These are phyloP conservation scores for Mycosphaerella sp. DNA, from an alignment of 2,329 filamentous ascomycete species.

Conservation along the genomic window DNA sequence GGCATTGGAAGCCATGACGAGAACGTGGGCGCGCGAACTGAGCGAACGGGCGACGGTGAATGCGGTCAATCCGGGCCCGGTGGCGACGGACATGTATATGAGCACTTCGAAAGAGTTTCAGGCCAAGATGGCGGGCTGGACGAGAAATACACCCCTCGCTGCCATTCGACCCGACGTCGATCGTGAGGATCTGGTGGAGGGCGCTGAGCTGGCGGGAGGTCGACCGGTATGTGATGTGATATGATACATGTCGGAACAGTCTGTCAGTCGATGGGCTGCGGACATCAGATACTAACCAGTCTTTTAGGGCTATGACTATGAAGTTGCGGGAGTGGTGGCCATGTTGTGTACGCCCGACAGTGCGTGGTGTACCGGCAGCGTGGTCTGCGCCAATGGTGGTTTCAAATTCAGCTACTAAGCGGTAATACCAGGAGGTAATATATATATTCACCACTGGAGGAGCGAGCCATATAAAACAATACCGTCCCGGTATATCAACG, in stretches of 20 bases:
- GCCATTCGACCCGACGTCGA: constrained; percentile 56
- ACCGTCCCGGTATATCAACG: too few species aligned
- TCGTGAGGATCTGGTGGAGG: constrained; percentile 48
- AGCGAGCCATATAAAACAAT: too few species aligned
- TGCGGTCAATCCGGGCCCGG: constrained; percentile 59
- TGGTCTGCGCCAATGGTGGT: constrained; percentile 74
- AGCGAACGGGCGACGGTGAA: constrained; percentile 58
- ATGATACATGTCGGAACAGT: constrained; percentile 28
- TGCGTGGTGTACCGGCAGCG: constrained; percentile 70
- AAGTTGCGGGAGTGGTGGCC: constrained; percentile 68
- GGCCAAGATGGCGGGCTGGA: constrained; percentile 53
- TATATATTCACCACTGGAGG: too few species aligned
- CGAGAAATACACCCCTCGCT: constrained; percentile 59
- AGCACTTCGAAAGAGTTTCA: constrained; percentile 53
- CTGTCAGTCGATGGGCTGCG: constrained; percentile 18
- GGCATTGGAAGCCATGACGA: constrained; percentile 62
- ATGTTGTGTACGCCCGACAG: constrained; percentile 68
- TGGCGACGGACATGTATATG: constrained; percentile 59
- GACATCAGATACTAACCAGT: constrained; percentile 4
- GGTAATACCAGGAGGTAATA: too few species aligned
- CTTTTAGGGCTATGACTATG: constrained; percentile 53
- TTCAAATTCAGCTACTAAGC: constrained; percentile 50
- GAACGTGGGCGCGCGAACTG: constrained; percentile 59
- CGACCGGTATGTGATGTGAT: constrained; percentile 43
- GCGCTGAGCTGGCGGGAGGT: constrained; percentile 44